Percentiles rank a stretch among this genome's conserved stretches.
Conservation (phyloP, 805 yeast genomes). For the Hanseniaspora jakobsenii region DNA sequence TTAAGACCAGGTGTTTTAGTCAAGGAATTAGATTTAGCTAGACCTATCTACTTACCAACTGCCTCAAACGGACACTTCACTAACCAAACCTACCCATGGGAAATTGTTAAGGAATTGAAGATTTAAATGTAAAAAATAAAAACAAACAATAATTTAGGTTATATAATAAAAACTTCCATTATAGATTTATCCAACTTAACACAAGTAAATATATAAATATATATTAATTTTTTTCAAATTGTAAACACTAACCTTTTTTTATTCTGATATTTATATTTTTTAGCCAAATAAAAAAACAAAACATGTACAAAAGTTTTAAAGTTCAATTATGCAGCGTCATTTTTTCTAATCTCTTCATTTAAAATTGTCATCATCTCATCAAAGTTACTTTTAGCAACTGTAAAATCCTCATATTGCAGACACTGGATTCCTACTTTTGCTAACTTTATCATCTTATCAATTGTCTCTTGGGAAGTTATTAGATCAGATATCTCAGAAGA, state of each 20-base stretch:
- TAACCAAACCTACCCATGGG: conserved; percentile 98
- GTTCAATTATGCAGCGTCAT: neutral
- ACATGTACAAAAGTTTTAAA: neutral
- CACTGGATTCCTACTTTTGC: conserved; percentile 14
- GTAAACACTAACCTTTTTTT: too few relatives aligned
- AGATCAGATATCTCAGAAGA: conserved; percentile 11
- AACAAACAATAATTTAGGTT: neutral
- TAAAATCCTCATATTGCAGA: conserved; percentile 12
- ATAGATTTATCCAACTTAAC: too few relatives aligned
- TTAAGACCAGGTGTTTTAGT: conserved; percentile 99
- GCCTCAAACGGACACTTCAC: conserved; percentile 99
- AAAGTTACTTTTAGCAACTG: conserved; percentile 8
- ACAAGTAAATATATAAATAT: neutral
- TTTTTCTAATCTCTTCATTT: neutral
- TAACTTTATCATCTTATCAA: conserved; percentile 11
- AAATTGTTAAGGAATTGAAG: conserved; percentile 75
- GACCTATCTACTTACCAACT: conserved; percentile 98
- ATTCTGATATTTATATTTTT: neutral
- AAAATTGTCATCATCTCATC: neutral
- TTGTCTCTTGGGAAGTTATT: conserved; percentile 12
- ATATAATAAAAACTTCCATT: too few relatives aligned
- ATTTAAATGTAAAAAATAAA: conserved; percentile 31
- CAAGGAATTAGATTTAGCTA: conserved; percentile 89
- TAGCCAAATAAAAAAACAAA: neutral
- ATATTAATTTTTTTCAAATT: too few relatives aligned